Percentiles rank a stretch among this genome's conserved stretches.
phyloP scores from a whole-genome alignment of 805 yeast genomes.

The Cyberlindnera misumaiensis region DNA sequence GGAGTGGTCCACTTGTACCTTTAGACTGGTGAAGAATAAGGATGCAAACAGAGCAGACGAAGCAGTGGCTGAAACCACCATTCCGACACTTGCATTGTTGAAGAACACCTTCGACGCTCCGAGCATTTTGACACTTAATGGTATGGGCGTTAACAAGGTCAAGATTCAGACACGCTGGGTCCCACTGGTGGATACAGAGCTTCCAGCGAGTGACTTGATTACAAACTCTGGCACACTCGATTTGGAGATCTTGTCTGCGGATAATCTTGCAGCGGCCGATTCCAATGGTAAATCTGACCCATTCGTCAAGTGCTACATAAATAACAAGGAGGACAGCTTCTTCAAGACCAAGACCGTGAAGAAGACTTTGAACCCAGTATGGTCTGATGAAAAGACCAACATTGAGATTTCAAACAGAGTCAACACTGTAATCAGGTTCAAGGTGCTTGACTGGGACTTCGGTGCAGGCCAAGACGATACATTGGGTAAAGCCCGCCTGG shows the following conservation, averaged over 20 bases:
- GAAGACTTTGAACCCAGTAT: constrained; percentile 84
- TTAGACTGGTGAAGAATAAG: constrained; percentile 54
- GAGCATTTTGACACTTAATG: constrained; percentile 45
- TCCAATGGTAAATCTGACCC: constrained; percentile 93
- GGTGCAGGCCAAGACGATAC: constrained; percentile 82
- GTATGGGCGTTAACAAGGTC: constrained; percentile 46
- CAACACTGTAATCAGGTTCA: constrained; percentile 49
- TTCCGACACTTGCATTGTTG: constrained; percentile 63
- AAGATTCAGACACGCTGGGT: constrained; percentile 67
- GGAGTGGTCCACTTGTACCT: constrained; percentile 59
- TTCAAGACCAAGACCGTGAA: constrained; percentile 75
- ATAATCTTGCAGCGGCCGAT: constrained; percentile 76
- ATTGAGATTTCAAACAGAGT: constrained; percentile 55
- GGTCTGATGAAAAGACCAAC: constrained; percentile 61
- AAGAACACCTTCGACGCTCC: constrained; percentile 61
- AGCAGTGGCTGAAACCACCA: constrained; percentile 50
- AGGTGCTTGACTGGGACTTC: constrained; percentile 86
- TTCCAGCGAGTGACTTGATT: constrained; percentile 72
- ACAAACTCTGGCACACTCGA: constrained; percentile 67
- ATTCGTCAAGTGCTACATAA: constrained; percentile 60
- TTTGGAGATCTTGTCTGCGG: constrained; percentile 57
- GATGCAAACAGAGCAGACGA: constrained; percentile 50
- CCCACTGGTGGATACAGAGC: constrained; percentile 53
- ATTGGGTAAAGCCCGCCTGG: constrained; percentile 58
- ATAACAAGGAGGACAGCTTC: constrained; percentile 50